Evolutionary conservation across 2,329 filamentous ascomycete genomes (phyloP).

Genomic region (Alternaria tenuissima): DNA sequence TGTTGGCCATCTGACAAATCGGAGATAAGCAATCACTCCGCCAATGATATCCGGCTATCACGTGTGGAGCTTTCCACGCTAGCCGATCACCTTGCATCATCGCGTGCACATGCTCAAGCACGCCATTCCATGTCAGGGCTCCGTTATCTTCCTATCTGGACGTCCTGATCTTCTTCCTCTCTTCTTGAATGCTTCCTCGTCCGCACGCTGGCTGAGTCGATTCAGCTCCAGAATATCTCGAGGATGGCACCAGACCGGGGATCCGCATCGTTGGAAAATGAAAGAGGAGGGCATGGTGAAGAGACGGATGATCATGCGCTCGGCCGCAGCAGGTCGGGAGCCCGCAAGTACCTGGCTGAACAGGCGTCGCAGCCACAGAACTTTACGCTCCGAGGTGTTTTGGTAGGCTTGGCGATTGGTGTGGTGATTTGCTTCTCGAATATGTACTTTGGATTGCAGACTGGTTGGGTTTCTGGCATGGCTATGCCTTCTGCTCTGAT

Average conservation of each 20-base stretch:
- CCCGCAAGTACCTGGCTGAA: conserved; percentile 37
- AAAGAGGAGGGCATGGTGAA: conserved; percentile 31
- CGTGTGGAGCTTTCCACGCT: conserved; percentile 14
- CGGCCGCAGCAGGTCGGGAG: conserved; percentile 27
- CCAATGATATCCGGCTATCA: conserved; percentile 18
- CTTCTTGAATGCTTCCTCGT: background rate
- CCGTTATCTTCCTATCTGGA: conserved; percentile 17
- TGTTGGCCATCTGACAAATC: conserved; percentile 41
- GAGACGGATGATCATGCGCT: conserved; percentile 25
- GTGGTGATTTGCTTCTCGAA: conserved; percentile 95
- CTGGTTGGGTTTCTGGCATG: conserved; percentile 86
- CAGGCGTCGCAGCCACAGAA: conserved; percentile 63
- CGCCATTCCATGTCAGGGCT: conserved; percentile 25
- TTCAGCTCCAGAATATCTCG: conserved; percentile 31
- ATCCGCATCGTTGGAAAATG: conserved; percentile 28
- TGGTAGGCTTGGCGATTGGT: conserved; percentile 83
- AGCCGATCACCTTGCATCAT: conserved; percentile 31
- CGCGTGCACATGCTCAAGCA: conserved; percentile 27
- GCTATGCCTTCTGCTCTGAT: conserved; percentile 95
- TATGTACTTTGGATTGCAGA: conserved; percentile 98
- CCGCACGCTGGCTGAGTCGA: conserved; percentile 28
- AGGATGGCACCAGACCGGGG: conserved; percentile 50
- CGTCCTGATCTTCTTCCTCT: conserved; percentile 1
- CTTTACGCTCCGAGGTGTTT: conserved; percentile 84
- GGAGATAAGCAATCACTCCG: conserved; percentile 34